Base-by-base conservation (phyloP, 78 protist species). In the Dictyostelium purpureum region DNA sequence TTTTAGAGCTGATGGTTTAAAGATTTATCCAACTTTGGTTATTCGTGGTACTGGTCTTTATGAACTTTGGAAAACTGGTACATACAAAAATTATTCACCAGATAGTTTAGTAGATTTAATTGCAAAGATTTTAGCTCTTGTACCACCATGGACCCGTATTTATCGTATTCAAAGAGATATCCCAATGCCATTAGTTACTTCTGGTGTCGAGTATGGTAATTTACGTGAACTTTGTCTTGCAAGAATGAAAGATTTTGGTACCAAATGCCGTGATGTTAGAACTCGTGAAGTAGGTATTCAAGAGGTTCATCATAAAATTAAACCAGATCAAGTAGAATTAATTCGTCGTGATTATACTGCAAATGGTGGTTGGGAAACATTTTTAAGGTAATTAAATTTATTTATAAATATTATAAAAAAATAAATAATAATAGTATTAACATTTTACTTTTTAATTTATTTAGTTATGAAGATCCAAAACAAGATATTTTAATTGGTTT, bases 91-190 rank as follows among this genome's bases (percentile, higher is more conserved):
- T 47, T 98, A 97, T 79, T 56, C 59, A 70, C 97, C 80, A 0
- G 96, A 81, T 12, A 77, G 65, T 31, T 85, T 93, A 16, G 83
- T 97, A 2, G 98, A 93, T 35, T 31, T 95, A 16, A 88, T 97
- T 26, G 98, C 98, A 11, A 61, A 82, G 56, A 66, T 96, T 26
- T 77, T 98, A 47, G 85, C 96, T 1, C 77, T 95, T 19, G 97
- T 97, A 10, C 99, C 99, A 24, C 99, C 99, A 3, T 98, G 99
- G 99, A 96, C 95, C 7, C 90, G 99, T 47, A 63, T 98, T 45
- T 98, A 97, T 96, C 90, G 99, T 51, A 94, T 98, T 24, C 97
- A 97, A 82, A 87, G 98, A 4, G 99, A 98, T 83, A 98, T 98
- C n/a, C 99, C 99, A 19, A 91, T 97, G 97, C 98, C 98, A 5